Base-by-base conservation (phyloP, 306 rosid species). In the Glycine latifolia region DNA sequence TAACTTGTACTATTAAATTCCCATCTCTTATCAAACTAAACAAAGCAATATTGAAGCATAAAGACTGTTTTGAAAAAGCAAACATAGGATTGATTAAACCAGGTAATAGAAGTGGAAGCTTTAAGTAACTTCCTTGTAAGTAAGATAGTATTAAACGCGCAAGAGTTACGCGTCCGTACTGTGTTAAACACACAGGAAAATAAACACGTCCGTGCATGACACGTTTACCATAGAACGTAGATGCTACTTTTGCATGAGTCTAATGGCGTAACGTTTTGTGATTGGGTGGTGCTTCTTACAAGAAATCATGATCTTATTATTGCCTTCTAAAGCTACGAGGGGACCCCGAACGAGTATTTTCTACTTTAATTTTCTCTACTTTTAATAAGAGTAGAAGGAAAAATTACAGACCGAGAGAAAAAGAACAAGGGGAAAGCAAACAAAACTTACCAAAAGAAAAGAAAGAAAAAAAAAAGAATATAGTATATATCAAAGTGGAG, bases 221-320 rank as follows among this genome's bases (percentile, higher is more conserved):
- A 85, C 97, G 82, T 54, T 86, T 89, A 82, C 78, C 91, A 60
- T 83, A 72, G 84, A 68, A 87, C 89, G 89, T 87, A 73, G 79
- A 71, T 62, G 66, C 85, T 65, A 84, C 88, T 91, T 87, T 83
- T 95, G 95, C 95, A 91, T 93, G 96, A 26, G 89, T 69, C 89
- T 82, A 71, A 82, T 87, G 73, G 60, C 81, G 74, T 73, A 16
- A 52, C 49, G 76, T 76, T 41, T 11, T 76, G 59, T 77, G 16
- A 86, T 94, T 89, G 91, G 91, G 0, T 81, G 87, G 90, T 90
- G 86, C 97, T 82, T 67, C 95, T 88, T 85, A 91, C 98, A 88
- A 95, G 94, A 93, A 73, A 88, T 81, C 88, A 87, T 87, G 90
- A 81, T 87, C 90, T 84, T 87, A 84, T 84, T 67, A 87, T 84